Evolutionary conservation across 164 flowering plant genomes (phyloP).

Genomic region (Magnolia changhungtana): DNA sequence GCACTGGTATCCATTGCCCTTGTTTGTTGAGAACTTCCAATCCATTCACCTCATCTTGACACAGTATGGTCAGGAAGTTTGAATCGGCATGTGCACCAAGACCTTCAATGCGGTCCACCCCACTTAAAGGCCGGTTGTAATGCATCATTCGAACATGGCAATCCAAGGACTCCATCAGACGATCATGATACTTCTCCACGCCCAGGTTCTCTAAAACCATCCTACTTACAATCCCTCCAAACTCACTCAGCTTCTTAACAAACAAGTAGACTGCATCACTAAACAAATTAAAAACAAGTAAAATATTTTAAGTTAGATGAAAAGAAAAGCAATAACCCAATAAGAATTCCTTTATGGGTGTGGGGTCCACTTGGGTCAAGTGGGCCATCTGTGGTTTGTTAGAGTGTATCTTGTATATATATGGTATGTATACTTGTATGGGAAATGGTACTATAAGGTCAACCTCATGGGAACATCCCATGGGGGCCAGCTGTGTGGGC

Average conservation of each 20-base stretch:
- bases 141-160: conserved; percentile 54
- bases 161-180: conserved; percentile 44
- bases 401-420: no score
- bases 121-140: conserved; percentile 21
- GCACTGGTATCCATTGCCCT: conserved; percentile 47
- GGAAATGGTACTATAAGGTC: no score
- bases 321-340: neutral
- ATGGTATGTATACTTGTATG: no score
- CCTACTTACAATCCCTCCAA: conserved; percentile 43
- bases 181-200: conserved; percentile 45
- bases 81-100: conserved; percentile 50
- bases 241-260: conserved; percentile 33
- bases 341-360: no score
- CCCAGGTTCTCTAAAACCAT: conserved; percentile 63
- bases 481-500: no score
- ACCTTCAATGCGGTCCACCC: conserved; percentile 42
- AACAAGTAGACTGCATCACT: conserved; percentile 40
- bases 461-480: no score
- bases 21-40: conserved; percentile 44
- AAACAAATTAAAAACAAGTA: no score
- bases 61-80: conserved; percentile 49
- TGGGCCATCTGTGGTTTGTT: no score
- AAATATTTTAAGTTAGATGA: neutral
- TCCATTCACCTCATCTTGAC: conserved; percentile 53
- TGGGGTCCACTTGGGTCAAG: no score